Percentiles rank a stretch among this genome's conserved stretches.
phyloP scores from a whole-genome alignment of 345 rosid species.

The Bruguiera parviflora region DNA sequence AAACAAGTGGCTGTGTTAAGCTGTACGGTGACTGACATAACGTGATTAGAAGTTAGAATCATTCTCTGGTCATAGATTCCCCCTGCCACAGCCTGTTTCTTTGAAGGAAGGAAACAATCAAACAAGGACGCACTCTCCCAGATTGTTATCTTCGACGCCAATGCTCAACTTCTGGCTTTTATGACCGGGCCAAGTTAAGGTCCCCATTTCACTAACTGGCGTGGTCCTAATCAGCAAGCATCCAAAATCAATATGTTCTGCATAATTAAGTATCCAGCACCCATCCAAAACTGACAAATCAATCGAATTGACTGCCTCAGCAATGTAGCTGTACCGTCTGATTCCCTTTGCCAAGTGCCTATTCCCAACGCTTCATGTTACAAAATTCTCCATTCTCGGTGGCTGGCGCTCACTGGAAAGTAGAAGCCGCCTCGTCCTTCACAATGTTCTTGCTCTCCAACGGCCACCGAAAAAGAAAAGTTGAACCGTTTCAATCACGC shows the following conservation, averaged over 20 bases:
- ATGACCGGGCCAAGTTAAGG: too few relatives aligned
- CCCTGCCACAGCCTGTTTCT: too few relatives aligned
- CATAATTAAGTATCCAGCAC: not conserved
- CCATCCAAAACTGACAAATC: constrained; percentile 10
- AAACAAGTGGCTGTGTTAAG: too few relatives aligned
- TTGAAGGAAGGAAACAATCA: too few relatives aligned
- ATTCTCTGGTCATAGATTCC: too few relatives aligned
- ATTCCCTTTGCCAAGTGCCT: constrained; percentile 2
- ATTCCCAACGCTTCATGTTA: constrained; percentile 16
- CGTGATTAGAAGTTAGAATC: too few relatives aligned
- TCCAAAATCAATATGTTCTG: too few relatives aligned
- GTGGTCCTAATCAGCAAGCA: constrained; percentile 4
- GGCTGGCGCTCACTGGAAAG: not conserved
- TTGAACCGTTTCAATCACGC: constrained; percentile 19
- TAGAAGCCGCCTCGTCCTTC: constrained; percentile 12
- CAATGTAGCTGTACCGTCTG: constrained; percentile 5
- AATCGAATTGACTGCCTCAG: not conserved
- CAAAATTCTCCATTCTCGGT: not conserved
- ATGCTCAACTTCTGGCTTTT: too few relatives aligned
- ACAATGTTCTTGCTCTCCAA: constrained; percentile 37
- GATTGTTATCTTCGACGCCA: too few relatives aligned
- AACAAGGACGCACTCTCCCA: too few relatives aligned
- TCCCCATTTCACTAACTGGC: not conserved
- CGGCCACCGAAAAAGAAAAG: constrained; percentile 18
- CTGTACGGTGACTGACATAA: too few relatives aligned